Evolutionary conservation across 2,329 filamentous ascomycete species (phyloP).

Genomic region (Aspergillus thermomutatus): DNA sequence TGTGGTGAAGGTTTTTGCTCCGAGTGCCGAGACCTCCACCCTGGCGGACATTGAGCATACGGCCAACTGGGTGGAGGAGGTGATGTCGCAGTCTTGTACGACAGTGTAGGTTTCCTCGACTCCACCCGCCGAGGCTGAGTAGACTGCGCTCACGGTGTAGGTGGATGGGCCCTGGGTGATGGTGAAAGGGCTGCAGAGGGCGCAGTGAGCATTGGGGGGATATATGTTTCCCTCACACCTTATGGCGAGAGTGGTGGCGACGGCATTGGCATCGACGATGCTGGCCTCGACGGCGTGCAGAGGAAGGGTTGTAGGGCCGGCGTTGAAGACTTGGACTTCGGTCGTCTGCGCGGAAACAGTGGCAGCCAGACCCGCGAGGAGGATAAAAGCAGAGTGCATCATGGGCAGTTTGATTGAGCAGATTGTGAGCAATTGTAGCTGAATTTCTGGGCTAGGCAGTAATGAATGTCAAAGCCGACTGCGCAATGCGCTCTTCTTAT

Average conservation of each 20-base stretch:
- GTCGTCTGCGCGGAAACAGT: slow-evolving; percentile 5
- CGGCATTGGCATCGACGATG: slow-evolving; percentile 13
- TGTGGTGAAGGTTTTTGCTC: slow-evolving; percentile 3
- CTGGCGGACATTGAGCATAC: slow-evolving; percentile 10
- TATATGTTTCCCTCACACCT: slow-evolving; percentile 5
- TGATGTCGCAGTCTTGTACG: slow-evolving; percentile 14
- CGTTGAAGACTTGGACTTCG: slow-evolving; percentile 12
- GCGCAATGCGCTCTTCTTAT: neutral
- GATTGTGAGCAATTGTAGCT: too few relatives aligned
- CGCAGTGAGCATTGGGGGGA: slow-evolving; percentile 2
- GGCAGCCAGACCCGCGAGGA: slow-evolving; percentile 1
- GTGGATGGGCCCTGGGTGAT: slow-evolving; percentile 20
- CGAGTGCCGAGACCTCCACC: neutral
- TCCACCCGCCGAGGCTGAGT: slow-evolving; percentile 3
- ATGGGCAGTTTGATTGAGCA: neutral
- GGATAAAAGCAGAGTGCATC: neutral
- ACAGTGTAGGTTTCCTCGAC: slow-evolving; percentile 7
- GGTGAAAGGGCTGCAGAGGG: slow-evolving; percentile 11
- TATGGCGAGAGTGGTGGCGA: slow-evolving; percentile 17
- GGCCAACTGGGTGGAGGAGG: slow-evolving; percentile 11
- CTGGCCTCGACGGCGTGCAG: slow-evolving; percentile 8
- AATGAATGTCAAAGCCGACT: neutral
- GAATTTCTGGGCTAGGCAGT: neutral
- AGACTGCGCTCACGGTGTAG: slow-evolving; percentile 10
- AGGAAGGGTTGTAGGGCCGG: slow-evolving; percentile 2